phyloP scores from a whole-genome alignment of 2,329 filamentous ascomycete species.

The Hymenoscyphus fraxineus region DNA sequence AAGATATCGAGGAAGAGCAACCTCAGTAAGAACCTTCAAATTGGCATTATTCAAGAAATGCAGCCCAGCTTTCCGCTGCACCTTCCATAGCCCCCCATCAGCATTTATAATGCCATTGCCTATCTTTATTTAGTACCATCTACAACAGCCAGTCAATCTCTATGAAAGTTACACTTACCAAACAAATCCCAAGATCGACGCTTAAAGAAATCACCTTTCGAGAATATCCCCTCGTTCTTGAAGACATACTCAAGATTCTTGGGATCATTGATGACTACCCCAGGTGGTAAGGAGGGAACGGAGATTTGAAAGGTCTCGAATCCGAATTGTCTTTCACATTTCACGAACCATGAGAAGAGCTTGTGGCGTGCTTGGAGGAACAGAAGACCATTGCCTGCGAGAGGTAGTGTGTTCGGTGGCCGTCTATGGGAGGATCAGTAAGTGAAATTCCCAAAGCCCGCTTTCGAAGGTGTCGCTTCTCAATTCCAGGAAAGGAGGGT shows the following conservation, averaged over 20 bases:
- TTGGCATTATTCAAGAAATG: conserved; percentile 57
- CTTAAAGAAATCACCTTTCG: conserved; percentile 61
- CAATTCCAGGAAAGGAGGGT: background rate
- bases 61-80: conserved; percentile 59
- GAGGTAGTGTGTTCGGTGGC: conserved; percentile 39
- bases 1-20: conserved; percentile 54
- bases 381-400: conserved; percentile 58
- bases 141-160: background rate
- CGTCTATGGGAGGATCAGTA: conserved; percentile 21
- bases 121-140: conserved; percentile 24
- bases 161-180: conserved; percentile 35
- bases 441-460: background rate
- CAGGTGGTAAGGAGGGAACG: conserved; percentile 59
- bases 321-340: conserved; percentile 53
- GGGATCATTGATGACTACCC: conserved; percentile 60
- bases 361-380: conserved; percentile 58
- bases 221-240: conserved; percentile 56
- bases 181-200: conserved; percentile 59
- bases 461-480: background rate
- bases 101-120: conserved; percentile 64
- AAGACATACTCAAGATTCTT: conserved; percentile 60
- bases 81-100: conserved; percentile 60
- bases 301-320: conserved; percentile 59
- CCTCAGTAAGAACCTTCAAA: conserved; percentile 52
- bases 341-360: conserved; percentile 60